Percentiles rank a stretch among this genome's conserved stretches.
Evolutionary conservation across 78 protist genomes (phyloP).

Genomic region (Dictyostelium firmibasis): DNA sequence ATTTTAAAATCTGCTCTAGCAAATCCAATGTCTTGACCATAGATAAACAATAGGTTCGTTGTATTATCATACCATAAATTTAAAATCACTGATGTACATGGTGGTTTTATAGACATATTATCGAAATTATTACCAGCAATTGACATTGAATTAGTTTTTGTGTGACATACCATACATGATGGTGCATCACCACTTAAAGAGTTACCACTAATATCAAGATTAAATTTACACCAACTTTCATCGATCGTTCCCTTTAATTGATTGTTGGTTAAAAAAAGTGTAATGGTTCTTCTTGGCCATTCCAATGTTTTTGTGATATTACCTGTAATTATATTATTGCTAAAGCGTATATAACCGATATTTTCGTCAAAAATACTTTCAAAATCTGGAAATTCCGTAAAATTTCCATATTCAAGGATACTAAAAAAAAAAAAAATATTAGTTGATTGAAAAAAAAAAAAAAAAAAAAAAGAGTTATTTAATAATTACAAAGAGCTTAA

Average conservation of each 20-base stretch:
- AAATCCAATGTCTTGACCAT: background rate
- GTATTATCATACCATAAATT: background rate
- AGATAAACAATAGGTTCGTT: background rate
- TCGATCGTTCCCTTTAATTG: background rate
- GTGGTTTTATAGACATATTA: background rate
- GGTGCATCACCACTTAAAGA: background rate
- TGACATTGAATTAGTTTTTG: background rate
- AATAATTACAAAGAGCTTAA: background rate
- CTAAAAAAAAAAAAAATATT: background rate
- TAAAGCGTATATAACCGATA: background rate
- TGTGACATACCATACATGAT: background rate
- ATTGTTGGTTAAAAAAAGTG: background rate
- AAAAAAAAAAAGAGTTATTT: background rate
- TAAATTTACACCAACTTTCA: background rate
- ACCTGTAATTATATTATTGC: background rate
- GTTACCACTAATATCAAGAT: background rate
- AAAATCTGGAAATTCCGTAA: background rate
- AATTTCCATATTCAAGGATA: background rate
- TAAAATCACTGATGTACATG: background rate
- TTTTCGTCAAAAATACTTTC: background rate
- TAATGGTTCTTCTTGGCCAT: background rate
- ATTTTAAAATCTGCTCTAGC: background rate
- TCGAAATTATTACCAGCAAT: background rate
- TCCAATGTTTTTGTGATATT: background rate
- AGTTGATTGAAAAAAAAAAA: background rate